Percentiles rank a stretch among this genome's conserved stretches.
These are phyloP conservation scores for Juglanconis sp. DNA, from an alignment of 2,329 filamentous ascomycete genomes.

Conservation along the genomic window DNA sequence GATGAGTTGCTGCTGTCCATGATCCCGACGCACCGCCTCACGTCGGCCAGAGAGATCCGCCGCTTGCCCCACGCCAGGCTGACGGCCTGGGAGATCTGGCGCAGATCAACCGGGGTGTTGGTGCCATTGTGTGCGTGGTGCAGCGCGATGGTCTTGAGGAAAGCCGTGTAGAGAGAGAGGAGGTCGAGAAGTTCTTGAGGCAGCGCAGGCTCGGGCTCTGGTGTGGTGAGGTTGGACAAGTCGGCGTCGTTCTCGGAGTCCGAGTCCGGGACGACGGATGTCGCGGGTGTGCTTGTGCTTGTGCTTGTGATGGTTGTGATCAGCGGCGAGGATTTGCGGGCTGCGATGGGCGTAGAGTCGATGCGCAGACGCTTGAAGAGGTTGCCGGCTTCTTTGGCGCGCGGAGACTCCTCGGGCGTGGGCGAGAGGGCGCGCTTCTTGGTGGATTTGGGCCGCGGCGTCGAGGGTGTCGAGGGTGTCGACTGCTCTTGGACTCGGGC, in stretches of 20 bases:
- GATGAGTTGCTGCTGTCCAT: constrained; percentile 33
- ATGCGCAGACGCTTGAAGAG: constrained; percentile 41
- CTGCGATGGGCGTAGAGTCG: constrained; percentile 31
- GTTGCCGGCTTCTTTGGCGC: constrained; percentile 28
- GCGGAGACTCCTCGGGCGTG: constrained; percentile 19
- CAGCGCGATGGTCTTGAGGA: constrained; percentile 65
- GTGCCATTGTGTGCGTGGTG: constrained; percentile 68
- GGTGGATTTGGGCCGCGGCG: constrained; percentile 7
- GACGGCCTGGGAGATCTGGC: constrained; percentile 58
- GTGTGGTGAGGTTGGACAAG: constrained; percentile 14
- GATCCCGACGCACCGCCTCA: constrained; percentile 66
- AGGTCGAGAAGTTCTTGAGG: constrained; percentile 57
- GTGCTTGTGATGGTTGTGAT: constrained; percentile 17
- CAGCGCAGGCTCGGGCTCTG: constrained; percentile 30
- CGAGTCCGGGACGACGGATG: constrained; percentile 35
- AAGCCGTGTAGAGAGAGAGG: constrained; percentile 61
- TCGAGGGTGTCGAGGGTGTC: constrained; percentile 20
- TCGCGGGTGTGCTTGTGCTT: constrained; percentile 35
- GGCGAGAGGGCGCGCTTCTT: constrained; percentile 20
- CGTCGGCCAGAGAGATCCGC: constrained; percentile 60
- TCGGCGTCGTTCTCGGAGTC: constrained; percentile 29
- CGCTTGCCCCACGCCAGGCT: constrained; percentile 71
- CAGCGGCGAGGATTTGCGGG: constrained; percentile 28
- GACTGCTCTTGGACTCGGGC: constrained; percentile 24
- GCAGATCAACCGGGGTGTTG: constrained; percentile 60